phyloP scores from a whole-genome alignment of 305 asterid genomes.

The Petunia hybrid region DNA sequence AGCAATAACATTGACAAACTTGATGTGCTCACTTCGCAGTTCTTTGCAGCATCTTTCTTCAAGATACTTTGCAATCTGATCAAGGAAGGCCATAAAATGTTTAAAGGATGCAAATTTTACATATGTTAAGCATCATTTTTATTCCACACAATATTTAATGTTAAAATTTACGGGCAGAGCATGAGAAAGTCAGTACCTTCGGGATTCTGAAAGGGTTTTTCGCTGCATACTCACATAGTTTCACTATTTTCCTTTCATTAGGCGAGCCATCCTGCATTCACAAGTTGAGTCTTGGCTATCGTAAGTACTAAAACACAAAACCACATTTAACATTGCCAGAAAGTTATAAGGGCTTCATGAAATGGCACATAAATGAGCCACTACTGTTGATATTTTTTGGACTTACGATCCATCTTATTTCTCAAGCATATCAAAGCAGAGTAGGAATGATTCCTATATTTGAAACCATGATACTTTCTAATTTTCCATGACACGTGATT shows the following conservation, averaged over 20 bases:
- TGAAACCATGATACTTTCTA: not conserved
- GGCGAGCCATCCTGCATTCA: constrained; percentile 69
- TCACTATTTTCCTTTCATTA: constrained; percentile 79
- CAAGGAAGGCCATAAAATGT: constrained; percentile 2
- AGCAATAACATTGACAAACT: constrained; percentile 66
- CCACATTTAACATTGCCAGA: not conserved
- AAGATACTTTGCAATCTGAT: constrained; percentile 85
- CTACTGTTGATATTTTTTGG: not conserved
- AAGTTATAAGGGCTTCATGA: too few relatives aligned
- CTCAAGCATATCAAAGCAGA: constrained; percentile 6
- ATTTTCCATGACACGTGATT: not conserved
- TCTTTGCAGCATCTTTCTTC: constrained; percentile 97
- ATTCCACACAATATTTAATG: not conserved
- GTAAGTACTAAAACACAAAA: not conserved
- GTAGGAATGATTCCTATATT: not conserved
- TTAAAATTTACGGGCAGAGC: not conserved
- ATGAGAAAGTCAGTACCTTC: constrained; percentile 55
- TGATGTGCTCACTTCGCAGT: constrained; percentile 72
- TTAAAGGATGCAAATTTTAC: not conserved
- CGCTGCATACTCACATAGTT: constrained; percentile 96
- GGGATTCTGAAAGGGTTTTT: constrained; percentile 93
- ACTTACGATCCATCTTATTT: not conserved
- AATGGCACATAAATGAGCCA: not conserved
- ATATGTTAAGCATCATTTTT: not conserved
- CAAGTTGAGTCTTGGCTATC: constrained; percentile 23